A percentile compares a stretch with the other conserved stretches of the same genome.
phyloP scores from a whole-genome alignment of 306 rosid genomes.

The Acmispon strigosus region DNA sequence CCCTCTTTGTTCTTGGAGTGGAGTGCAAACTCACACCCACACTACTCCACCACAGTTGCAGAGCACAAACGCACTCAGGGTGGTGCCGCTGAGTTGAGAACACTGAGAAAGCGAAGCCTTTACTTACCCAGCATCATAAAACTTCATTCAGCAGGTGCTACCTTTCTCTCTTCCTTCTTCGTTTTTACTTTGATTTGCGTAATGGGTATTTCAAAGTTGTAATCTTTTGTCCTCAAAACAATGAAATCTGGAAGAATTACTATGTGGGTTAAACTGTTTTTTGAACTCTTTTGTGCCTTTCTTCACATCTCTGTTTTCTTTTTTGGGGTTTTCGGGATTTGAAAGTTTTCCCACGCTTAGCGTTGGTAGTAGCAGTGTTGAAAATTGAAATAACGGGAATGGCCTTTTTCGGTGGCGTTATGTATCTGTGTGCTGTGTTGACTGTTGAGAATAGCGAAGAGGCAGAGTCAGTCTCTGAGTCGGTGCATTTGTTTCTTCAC shows the following conservation, averaged over 20 bases:
- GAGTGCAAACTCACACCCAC: neutral
- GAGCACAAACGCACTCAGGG: neutral
- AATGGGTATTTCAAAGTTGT: neutral
- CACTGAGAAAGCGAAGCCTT: neutral
- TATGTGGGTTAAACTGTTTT: neutral
- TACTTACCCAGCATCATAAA: neutral
- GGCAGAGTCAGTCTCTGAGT: neutral
- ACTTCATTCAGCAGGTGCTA: conserved; percentile 14
- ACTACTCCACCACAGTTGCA: neutral
- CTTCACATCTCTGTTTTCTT: neutral
- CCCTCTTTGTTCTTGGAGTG: neutral
- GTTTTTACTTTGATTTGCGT: neutral
- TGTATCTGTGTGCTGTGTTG: too few relatives aligned
- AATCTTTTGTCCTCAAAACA: neutral
- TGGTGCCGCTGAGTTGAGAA: neutral
- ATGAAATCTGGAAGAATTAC: neutral
- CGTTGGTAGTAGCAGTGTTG: neutral
- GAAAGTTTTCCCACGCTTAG: neutral
- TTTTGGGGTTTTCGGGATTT: neutral
- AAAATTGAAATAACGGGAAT: conserved; percentile 11
- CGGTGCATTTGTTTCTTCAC: conserved; percentile 12
- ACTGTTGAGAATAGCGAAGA: conserved; percentile 11
- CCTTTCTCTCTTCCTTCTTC: neutral
- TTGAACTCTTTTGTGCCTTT: neutral
- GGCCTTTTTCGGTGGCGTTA: neutral